Evolutionary conservation across 2,329 filamentous ascomycete species (phyloP).

Genomic region (Xylariaceae sp.): DNA sequence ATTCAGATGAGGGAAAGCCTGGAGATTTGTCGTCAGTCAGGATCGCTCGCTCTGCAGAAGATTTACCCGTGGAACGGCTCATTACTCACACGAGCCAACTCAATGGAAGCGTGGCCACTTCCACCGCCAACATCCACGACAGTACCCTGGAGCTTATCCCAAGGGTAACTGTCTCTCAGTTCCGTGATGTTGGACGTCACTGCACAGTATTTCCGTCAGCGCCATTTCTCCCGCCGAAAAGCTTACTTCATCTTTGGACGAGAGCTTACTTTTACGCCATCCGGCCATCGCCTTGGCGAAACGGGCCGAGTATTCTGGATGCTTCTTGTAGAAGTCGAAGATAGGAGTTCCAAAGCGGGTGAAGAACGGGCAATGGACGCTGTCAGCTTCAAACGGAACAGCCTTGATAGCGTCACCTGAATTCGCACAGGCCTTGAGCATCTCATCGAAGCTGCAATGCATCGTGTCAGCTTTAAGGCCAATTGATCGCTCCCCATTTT

Average conservation of each 20-base stretch:
- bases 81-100: constrained; percentile 11
- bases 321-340: constrained; percentile 13
- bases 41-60: neutral
- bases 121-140: constrained; percentile 22
- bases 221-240: neutral
- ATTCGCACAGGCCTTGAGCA: constrained; percentile 27
- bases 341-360: constrained; percentile 17
- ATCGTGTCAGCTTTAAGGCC: neutral
- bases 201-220: neutral
- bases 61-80: neutral
- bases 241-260: neutral
- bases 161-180: constrained; percentile 14
- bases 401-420: constrained; percentile 17
- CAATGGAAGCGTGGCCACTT: constrained; percentile 19
- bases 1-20: constrained; percentile 7
- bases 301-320: neutral
- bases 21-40: neutral
- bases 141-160: constrained; percentile 11
- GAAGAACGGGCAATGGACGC: constrained; percentile 21
- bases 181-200: neutral
- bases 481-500: no score
- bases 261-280: neutral
- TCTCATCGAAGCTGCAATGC: constrained; percentile 23
- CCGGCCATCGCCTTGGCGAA: constrained; percentile 22
- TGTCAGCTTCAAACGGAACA: constrained; percentile 21